These are phyloP conservation scores for Bocquillonia castaneifolia DNA, from an alignment of 441 rosid genomes.

Conservation along the genomic window DNA sequence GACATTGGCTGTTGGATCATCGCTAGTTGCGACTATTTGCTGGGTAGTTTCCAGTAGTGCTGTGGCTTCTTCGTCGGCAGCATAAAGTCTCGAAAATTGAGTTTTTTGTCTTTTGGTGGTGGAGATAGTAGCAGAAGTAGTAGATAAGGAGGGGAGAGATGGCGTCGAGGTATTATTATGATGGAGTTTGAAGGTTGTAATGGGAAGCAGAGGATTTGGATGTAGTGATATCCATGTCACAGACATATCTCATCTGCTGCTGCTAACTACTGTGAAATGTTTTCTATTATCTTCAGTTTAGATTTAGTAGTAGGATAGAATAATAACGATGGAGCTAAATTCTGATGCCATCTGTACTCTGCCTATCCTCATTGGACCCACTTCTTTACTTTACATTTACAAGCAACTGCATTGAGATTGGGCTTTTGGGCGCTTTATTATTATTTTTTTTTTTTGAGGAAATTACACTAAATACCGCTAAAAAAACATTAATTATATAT, in stretches of 20 bases:
- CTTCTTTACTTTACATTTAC: too few species aligned
- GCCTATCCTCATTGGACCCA: too few species aligned
- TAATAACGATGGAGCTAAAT: too few species aligned
- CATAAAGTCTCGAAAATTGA: constrained; percentile 40
- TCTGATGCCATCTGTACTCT: too few species aligned
- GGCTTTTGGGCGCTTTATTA: too few species aligned
- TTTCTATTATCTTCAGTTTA: too few species aligned
- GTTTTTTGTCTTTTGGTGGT: neutral
- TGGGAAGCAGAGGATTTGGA: constrained; percentile 20
- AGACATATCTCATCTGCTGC: constrained; percentile 34
- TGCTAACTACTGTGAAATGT: neutral
- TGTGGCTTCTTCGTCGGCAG: constrained; percentile 41
- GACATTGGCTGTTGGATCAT: constrained; percentile 41
- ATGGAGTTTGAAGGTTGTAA: constrained; percentile 29
- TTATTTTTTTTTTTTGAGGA: too few species aligned
- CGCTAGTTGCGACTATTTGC: constrained; percentile 39
- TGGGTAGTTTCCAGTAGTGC: constrained; percentile 32
- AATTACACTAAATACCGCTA: too few species aligned
- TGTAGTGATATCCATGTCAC: constrained; percentile 26
- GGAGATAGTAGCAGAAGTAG: constrained; percentile 15
- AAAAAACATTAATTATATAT: too few species aligned
- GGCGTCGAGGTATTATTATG: constrained; percentile 19
- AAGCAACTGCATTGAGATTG: too few species aligned
- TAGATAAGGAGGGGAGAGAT: constrained; percentile 24
- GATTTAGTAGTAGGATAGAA: too few species aligned